Percentiles rank a stretch among this genome's conserved stretches.
phyloP scores from a whole-genome alignment of 2,329 filamentous ascomycete species.

The Acrocalymma vagum region DNA sequence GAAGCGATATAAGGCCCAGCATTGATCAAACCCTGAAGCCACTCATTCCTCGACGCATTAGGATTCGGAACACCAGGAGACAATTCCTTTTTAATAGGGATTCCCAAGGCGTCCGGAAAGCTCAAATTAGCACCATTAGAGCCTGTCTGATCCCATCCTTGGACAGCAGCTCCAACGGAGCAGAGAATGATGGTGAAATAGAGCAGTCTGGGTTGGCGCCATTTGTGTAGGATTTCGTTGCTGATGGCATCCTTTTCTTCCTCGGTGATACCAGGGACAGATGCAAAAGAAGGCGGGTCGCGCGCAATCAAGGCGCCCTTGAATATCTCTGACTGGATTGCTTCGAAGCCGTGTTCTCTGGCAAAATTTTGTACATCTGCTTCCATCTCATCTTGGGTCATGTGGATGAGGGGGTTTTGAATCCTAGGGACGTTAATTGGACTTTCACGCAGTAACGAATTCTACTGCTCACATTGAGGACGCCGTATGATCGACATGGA shows the following conservation, averaged over 20 bases:
- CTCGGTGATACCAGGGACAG: constrained; percentile 22
- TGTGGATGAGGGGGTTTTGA: constrained; percentile 27
- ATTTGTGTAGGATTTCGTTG: constrained; percentile 61
- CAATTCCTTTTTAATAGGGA: constrained; percentile 44
- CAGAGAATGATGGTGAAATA: constrained; percentile 72
- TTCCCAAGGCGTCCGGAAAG: constrained; percentile 63
- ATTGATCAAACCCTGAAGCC: constrained; percentile 32
- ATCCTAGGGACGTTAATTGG: constrained; percentile 13
- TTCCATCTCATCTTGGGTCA: constrained; percentile 52
- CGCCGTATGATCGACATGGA: constrained; percentile 11
- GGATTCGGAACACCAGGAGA: constrained; percentile 10
- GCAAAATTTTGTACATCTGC: constrained; percentile 62
- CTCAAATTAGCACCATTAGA: constrained; percentile 61
- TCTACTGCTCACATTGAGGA: constrained; percentile 14
- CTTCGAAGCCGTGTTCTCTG: constrained; percentile 52
- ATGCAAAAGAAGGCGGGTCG: constrained; percentile 24
- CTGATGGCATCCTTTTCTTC: constrained; percentile 23
- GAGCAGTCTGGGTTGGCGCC: constrained; percentile 64
- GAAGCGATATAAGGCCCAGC: constrained; percentile 27
- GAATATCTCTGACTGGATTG: constrained; percentile 55
- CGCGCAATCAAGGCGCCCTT: constrained; percentile 61
- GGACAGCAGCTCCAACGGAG: constrained; percentile 71
- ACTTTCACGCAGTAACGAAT: not conserved
- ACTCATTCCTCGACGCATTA: constrained; percentile 24
- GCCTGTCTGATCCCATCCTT: constrained; percentile 71